Base-by-base conservation (phyloP, 352 stramenopile genomes). In the Phytophthora ohioensis region DNA sequence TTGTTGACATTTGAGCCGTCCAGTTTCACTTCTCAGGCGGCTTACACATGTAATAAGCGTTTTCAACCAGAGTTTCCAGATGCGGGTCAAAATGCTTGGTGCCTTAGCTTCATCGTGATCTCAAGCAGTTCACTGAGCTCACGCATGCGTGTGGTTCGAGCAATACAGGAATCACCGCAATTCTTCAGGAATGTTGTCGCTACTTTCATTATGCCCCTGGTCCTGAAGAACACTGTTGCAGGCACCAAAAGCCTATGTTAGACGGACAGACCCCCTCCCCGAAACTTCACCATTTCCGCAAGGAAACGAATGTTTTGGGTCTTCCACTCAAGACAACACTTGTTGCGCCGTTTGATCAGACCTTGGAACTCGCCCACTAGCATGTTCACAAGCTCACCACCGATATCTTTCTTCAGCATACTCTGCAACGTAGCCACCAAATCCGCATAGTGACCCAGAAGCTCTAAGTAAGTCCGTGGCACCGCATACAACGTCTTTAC, bases 201-300 rank as follows among this genome's bases (percentile, higher is more conserved):
- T 11, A 99, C 88, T 75, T 99, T 88, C 49, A 99, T 99, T 99
- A 74, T 97, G 90, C 3, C 96, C 94, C 59, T 91, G 92, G 71
- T 99, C 97, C 57, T 93, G 75, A 41, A 99, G 17, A 92, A 75
- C 97, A 99, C 48, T 91, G 85, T 68, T 97, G 93, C 10, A 99
- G 79, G 54, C 95, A 98, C 27, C 92, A 87, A 48, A 99, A 97
- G 35, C 91, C 91, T 21, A 98, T 90, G 36, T 98, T 97, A 5
- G 97, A 97, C 42, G 97, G 96, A 36, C 96, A 98, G 11, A 99
- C 85, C 49, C 90, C 17, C 17, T 21, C 17, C 17, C 17, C 17
- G 87, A 59, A 99, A 99, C 67, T 99, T 99, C 12, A 98, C 96
- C 0, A 99, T 71, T 78, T 99, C 97, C 0, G 92, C 94, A n/a